These are phyloP conservation scores for Agrocybe pediades DNA, from an alignment of 768 basidiomycete genomes.

Conservation along the genomic window DNA sequence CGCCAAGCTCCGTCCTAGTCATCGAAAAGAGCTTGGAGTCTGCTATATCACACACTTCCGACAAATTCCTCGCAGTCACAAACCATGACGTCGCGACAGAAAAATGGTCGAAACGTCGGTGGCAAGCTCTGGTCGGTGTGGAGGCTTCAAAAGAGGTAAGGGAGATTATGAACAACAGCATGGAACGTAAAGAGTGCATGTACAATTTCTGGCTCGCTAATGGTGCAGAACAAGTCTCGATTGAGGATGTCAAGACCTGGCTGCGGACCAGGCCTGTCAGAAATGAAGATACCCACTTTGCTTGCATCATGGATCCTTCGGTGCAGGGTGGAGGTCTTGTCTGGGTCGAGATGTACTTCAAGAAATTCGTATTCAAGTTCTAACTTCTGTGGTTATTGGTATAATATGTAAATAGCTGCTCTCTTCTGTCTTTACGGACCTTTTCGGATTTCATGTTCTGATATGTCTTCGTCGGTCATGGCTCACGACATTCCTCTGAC, in stretches of 20 bases:
- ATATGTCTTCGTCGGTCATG: too few species aligned
- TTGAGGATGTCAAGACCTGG: slow-evolving; percentile 30
- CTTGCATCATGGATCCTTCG: slow-evolving; percentile 40
- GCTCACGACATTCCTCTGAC: too few species aligned
- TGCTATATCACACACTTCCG: slow-evolving; percentile 20
- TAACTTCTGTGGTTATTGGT: too few species aligned
- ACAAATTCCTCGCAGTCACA: slow-evolving; percentile 32
- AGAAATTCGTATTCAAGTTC: too few species aligned
- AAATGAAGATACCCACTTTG: slow-evolving; percentile 39
- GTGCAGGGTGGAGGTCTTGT: slow-evolving; percentile 33
- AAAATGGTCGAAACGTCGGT: slow-evolving; percentile 18
- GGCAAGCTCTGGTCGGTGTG: slow-evolving; percentile 15
- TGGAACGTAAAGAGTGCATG: slow-evolving; percentile 31
- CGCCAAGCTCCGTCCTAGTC: slow-evolving; percentile 27
- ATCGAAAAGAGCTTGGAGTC: slow-evolving; percentile 35
- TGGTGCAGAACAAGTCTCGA: slow-evolving; percentile 3
- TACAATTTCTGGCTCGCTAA: slow-evolving; percentile 20
- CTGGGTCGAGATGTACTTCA: slow-evolving; percentile 32
- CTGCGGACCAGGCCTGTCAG: slow-evolving; percentile 32
- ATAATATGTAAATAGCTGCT: too few species aligned
- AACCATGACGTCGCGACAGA: slow-evolving; percentile 37
- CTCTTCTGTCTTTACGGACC: too few species aligned
- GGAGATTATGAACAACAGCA: slow-evolving; percentile 31
- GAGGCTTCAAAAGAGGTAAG: slow-evolving; percentile 8
- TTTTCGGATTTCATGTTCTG: too few species aligned